Percentiles rank a stretch among this genome's conserved stretches.
Evolutionary conservation across 2,329 filamentous ascomycete species (phyloP).

Genomic region (Dactylellina cionopaga): DNA sequence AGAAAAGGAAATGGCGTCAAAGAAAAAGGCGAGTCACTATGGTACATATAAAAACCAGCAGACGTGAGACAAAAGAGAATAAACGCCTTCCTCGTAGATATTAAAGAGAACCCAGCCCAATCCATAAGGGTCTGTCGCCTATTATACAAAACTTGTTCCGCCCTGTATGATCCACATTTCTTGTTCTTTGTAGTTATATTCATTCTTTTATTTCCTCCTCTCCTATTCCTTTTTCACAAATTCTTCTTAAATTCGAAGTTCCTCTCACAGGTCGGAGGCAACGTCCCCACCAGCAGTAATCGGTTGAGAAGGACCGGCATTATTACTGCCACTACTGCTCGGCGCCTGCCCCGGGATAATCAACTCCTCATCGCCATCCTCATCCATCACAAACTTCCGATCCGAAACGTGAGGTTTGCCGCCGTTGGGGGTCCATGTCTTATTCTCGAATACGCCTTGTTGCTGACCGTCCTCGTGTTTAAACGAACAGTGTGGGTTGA

Average conservation of each 20-base stretch:
- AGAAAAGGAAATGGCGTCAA: conserved; percentile 28
- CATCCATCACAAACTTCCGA: conserved; percentile 80
- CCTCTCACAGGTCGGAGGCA: conserved; percentile 16
- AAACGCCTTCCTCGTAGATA: conserved; percentile 46
- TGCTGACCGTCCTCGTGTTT: conserved; percentile 90
- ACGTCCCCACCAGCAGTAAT: conserved; percentile 40
- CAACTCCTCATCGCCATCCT: conserved; percentile 74
- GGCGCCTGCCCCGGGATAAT: conserved; percentile 69
- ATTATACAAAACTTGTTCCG: conserved; percentile 45
- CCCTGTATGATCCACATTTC: conserved; percentile 5
- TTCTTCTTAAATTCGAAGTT: background rate
- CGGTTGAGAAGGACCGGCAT: conserved; percentile 22
- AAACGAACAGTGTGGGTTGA: conserved; percentile 86
- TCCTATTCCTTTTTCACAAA: background rate
- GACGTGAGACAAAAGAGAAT: conserved; percentile 2
- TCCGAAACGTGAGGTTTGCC: conserved; percentile 80
- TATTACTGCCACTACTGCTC: conserved; percentile 30
- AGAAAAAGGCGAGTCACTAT: conserved; percentile 26
- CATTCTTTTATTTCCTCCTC: conserved; percentile 9
- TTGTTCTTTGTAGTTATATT: background rate
- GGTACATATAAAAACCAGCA: conserved; percentile 33
- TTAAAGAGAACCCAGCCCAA: conserved; percentile 35
- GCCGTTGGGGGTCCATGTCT: conserved; percentile 82
- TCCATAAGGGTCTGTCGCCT: conserved; percentile 42
- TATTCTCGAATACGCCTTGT: conserved; percentile 83